Base-by-base conservation (phyloP, 1,139 yeast species). In the Saccharomyces hybrid region DNA sequence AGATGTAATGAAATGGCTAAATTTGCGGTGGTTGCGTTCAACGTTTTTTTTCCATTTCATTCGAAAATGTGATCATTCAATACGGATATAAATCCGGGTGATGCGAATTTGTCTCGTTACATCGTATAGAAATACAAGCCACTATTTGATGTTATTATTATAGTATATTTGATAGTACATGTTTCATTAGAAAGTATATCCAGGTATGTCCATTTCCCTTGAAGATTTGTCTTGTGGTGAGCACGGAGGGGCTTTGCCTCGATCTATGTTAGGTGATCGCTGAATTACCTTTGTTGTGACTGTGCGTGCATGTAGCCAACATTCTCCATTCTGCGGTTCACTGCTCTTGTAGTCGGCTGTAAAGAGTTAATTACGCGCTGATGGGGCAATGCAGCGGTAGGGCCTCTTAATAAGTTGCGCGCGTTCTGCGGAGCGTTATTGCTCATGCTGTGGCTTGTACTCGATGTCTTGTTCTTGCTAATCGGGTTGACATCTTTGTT, bases 281-380 rank as follows among this genome's bases (percentile, higher is more conserved):
- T 19, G 4, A 19, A 3, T 19, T 19, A 38, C 8, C 44, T 38
- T 38, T 38, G 44, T 38, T 38, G 44, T 38, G 23, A 13, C 44
- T 38, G 44, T 16, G 44, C 11, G 13, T 38, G 44, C 44, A 38
- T 38, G 25, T 38, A 38, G 25, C 44, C 44, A 16, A 89, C 68
- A 46, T 62, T 60, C 49, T 66, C 70, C 58, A 67, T 59, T 25
- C 71, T 59, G 55, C 69, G 60, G 51, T 67, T 63, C 5, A 68
- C 70, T 0, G 71, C 71, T 52, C 71, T 58, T 13, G 71, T 68
- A 1, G 67, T 62, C 1, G 71, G 71, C 52, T 68, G 71, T 29
- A 67, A 49, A 6, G 70, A 62, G 42, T 66, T 63, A 29, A 64
- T 54, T 26, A 58, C 56, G 46, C 69, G 54, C 49, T 64, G 69